Conservation (phyloP, 495 filamentous ascomycete species). For the Neurospora sp. region DNA sequence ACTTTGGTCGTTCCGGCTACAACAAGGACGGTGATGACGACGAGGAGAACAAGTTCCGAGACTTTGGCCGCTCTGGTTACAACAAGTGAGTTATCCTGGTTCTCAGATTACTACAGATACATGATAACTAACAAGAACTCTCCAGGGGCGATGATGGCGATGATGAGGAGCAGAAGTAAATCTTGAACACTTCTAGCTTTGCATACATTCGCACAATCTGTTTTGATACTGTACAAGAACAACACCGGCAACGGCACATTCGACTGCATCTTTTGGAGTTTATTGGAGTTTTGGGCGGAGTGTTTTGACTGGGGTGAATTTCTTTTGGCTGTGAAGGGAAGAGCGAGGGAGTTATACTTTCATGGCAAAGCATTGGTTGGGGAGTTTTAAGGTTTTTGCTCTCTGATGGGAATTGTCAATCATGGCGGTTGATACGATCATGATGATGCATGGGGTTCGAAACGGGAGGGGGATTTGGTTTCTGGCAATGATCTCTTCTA, state of each 20-base stretch:
- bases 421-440: background rate
- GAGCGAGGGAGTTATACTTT: background rate
- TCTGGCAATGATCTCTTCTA: background rate
- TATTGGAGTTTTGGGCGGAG: background rate
- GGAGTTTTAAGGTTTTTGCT: background rate
- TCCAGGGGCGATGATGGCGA: slow-evolving; percentile 24
- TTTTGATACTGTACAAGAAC: background rate
- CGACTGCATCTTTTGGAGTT: background rate
- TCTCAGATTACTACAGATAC: too few relatives aligned
- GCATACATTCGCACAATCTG: background rate
- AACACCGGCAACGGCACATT: background rate
- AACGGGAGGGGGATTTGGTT: background rate
- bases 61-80: slow-evolving; percentile 37
- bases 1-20: slow-evolving; percentile 13
- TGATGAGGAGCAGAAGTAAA: slow-evolving; percentile 22
- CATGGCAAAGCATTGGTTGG: background rate
- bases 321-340: background rate
- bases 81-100: slow-evolving; percentile 37
- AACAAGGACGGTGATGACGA: slow-evolving; percentile 29
- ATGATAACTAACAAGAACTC: slow-evolving; percentile 36
- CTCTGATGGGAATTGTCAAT: background rate
- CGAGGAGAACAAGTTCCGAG: slow-evolving; percentile 23
- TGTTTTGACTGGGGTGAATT: background rate
- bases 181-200: background rate
- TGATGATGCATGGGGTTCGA: background rate